Evolutionary conservation across 2,329 filamentous ascomycete genomes (phyloP).

Genomic region (Eutypella sp.): DNA sequence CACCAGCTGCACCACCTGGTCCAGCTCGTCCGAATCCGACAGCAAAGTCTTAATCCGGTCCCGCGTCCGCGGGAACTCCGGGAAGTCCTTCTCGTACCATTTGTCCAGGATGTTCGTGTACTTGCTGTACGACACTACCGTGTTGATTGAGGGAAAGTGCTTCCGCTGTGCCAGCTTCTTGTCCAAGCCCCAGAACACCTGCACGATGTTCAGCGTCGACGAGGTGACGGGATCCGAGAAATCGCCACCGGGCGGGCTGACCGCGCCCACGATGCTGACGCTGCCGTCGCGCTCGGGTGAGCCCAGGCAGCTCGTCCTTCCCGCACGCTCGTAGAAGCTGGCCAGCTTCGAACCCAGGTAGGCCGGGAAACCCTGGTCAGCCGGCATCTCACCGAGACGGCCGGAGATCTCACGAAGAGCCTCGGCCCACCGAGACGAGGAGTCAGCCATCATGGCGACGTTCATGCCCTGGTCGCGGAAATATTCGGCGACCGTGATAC

Average conservation of each 20-base stretch:
- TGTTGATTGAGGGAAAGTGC: slow-evolving; percentile 99
- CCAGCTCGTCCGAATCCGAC: slow-evolving; percentile 91
- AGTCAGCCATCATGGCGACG: slow-evolving; percentile 99
- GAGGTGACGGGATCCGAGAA: slow-evolving; percentile 97
- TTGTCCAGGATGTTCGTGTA: slow-evolving; percentile 85
- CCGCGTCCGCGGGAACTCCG: slow-evolving; percentile 88
- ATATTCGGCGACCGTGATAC: slow-evolving; percentile 90
- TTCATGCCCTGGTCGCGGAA: slow-evolving; percentile 96
- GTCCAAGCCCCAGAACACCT: slow-evolving; percentile 99
- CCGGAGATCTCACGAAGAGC: slow-evolving; percentile 97
- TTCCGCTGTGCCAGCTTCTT: slow-evolving; percentile 99
- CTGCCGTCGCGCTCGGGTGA: slow-evolving; percentile 85
- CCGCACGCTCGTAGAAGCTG: slow-evolving; percentile 98
- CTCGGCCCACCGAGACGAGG: slow-evolving; percentile 96
- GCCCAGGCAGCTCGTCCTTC: slow-evolving; percentile 77
- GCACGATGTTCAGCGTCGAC: slow-evolving; percentile 91
- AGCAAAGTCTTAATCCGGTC: slow-evolving; percentile 92
- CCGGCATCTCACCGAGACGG: slow-evolving; percentile 98
- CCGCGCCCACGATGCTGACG: slow-evolving; percentile 95
- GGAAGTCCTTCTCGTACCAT: slow-evolving; percentile 89
- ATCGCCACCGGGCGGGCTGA: slow-evolving; percentile 96
- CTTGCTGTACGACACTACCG: slow-evolving; percentile 90
- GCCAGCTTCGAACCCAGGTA: slow-evolving; percentile 96
- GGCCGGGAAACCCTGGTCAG: slow-evolving; percentile 98
- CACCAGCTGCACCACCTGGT: slow-evolving; percentile 97